Conservation (phyloP, 768 basidiomycete genomes). For the Pleurotus tuoliensis region DNA sequence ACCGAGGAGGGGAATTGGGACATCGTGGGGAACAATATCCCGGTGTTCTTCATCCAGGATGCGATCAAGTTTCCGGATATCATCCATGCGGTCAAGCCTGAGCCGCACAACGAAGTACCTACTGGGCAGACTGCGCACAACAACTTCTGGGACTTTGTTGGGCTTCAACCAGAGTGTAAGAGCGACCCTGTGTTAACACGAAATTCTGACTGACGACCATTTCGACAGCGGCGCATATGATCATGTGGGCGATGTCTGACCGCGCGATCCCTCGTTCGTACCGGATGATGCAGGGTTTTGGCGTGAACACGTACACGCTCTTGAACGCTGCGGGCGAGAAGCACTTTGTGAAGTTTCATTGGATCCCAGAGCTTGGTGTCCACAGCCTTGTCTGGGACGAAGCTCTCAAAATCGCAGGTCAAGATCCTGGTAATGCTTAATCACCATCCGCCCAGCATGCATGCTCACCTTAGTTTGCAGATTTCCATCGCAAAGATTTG, state of each 20-base stretch:
- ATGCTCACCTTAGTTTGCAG: slow-evolving; percentile 23
- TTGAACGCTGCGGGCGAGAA: slow-evolving; percentile 63
- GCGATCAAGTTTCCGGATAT: slow-evolving; percentile 85
- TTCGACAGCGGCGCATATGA: slow-evolving; percentile 58
- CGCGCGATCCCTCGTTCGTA: slow-evolving; percentile 79
- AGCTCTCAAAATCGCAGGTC: slow-evolving; percentile 74
- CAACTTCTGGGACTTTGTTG: slow-evolving; percentile 85
- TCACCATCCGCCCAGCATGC: background rate
- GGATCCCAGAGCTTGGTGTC: slow-evolving; percentile 75
- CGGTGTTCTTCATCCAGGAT: slow-evolving; percentile 80
- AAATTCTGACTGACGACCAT: background rate
- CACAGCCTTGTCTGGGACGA: slow-evolving; percentile 90
- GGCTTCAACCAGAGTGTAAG: slow-evolving; percentile 62
- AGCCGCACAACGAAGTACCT: slow-evolving; percentile 80
- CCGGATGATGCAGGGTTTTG: slow-evolving; percentile 88
- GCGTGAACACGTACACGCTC: slow-evolving; percentile 82
- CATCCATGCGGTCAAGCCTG: slow-evolving; percentile 81
- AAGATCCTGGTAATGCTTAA: slow-evolving; percentile 63
- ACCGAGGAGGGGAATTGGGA: slow-evolving; percentile 87
- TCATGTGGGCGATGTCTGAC: slow-evolving; percentile 86
- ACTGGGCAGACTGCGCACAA: slow-evolving; percentile 71
- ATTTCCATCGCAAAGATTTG: slow-evolving; percentile 86
- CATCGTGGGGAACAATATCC: slow-evolving; percentile 80
- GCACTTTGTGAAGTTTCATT: slow-evolving; percentile 88
- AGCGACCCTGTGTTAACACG: slow-evolving; percentile 1